Base-by-base conservation (phyloP, 768 basidiomycete species). In the Termitomyces sp. region DNA sequence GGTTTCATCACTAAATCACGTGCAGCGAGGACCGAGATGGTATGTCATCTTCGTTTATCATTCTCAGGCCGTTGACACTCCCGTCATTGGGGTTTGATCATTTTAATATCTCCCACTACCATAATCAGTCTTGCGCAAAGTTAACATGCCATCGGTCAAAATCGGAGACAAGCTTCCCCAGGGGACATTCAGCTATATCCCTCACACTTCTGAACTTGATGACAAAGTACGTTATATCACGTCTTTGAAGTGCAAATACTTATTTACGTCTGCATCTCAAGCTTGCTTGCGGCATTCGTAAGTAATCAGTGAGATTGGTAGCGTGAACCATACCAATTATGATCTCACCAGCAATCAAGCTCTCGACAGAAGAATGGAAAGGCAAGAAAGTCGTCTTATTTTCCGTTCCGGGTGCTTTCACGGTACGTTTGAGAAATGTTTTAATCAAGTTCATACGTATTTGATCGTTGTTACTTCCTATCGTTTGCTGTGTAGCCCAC, bases 301-400 rank as follows among this genome's bases (percentile, higher is more conserved):
- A 68, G 89, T 76, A 31, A 57, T 40, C 48, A 42, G 25, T 34
- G 34, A 32, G 45, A 55, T 25, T 49, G 34, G 29, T 42, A 25
- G 48, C n/a, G 25, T 1, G 34, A 56, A 60, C 48, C 2, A 40
- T 51, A 47, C 51, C 57, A 51, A 59, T 38, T 42, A 36, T 60
- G 34, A 60, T 63, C 29, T 60, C 34, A 58, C 61, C 69, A 89
- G 88, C 86, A 42, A 72, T 74, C 49, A 76, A 76, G 45, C 74
- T 91, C 63, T 75, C 73, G 43, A 89, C 84, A 32, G 77, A 85
- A 60, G 79, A 82, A 51, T 92, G 88, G 88, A 87, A 87, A 72
- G 87, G 86, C 69, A 93, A 93, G 79, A 90, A 88, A 71, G 88
- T 93, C 56, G 87, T 92, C 42, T 69, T 92, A 56, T 81, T 93